Conservation (phyloP, 208 protist species). For the Porcisia deanei region DNA sequence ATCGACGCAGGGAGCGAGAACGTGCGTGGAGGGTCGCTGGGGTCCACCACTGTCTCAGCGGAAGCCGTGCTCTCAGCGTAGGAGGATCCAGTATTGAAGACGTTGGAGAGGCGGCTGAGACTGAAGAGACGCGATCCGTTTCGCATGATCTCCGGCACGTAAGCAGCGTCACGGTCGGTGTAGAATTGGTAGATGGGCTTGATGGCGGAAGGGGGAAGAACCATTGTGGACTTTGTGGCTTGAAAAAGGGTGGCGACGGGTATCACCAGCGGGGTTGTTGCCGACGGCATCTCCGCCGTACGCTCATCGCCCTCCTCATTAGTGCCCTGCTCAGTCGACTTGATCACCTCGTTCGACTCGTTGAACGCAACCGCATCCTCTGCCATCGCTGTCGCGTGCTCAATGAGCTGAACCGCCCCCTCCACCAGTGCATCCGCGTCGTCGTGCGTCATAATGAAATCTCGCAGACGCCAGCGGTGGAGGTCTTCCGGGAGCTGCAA, state of each 20-base stretch:
- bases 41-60: conserved; percentile 17
- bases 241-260: conserved; percentile 37
- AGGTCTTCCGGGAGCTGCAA: conserved; percentile 59
- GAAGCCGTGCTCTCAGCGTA: conserved; percentile 6
- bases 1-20: conserved; percentile 60
- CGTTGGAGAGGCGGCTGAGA: conserved; percentile 38
- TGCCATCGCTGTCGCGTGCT: conserved; percentile 17
- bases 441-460: conserved; percentile 41
- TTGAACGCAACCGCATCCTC: not conserved
- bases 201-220: conserved; percentile 19
- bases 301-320: not conserved
- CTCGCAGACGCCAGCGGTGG: conserved; percentile 68
- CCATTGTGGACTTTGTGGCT: conserved; percentile 41
- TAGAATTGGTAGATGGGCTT: conserved; percentile 67
- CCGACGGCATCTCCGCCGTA: not conserved
- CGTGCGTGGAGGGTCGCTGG: conserved; percentile 45
- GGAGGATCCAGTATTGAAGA: conserved; percentile 3
- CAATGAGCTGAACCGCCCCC: conserved; percentile 40
- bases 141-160: conserved; percentile 69
- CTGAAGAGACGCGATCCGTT: conserved; percentile 72
- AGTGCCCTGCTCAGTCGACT: not conserved
- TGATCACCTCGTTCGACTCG: not conserved
- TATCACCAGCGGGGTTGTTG: conserved; percentile 16
- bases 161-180: conserved; percentile 63
- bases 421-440: conserved; percentile 59